Base-by-base conservation (phyloP, 1,284 basidiomycete genomes). In the Golubevia pallescens region DNA sequence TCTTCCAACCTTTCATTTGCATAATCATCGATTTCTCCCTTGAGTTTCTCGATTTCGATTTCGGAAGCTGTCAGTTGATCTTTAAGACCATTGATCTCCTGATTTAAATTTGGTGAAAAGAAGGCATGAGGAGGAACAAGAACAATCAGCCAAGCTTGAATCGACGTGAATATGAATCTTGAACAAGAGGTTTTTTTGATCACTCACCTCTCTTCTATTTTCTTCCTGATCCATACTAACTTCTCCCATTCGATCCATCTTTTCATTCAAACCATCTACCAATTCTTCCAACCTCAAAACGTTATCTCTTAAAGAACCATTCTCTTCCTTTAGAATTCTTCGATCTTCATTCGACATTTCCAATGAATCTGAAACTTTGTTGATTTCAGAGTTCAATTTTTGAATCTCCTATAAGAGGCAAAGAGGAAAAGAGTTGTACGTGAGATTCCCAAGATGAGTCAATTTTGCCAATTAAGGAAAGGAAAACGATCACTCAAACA, bases 61-160 rank as follows among this genome's bases (percentile, higher is more conserved):
- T 79, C 77, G 8, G 73, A 77, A n/a, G 74, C 73, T 1, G 75
- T 74, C n/a, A 81, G 67, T 57, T 76, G 72, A 65, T 82, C 81
- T n/a, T 67, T 66, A 16, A 74, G 65, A 38, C 56, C 23, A 19
- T 69, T 62, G 34, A 72, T 66, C 57, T 63, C 32, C 34, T 69
- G 60, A 21, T 57, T 55, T 42, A 67, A 57, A 34, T 13, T 23
- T 19, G 23, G 55, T 34, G 32, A 19, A 24, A 14, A 34, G 13
- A 13, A n/a, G n/a, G 10, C 23, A 19, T 13, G 23, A 57, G 23
- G n/a, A 57, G 14, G 32, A 19, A n/a, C 13, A 24, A 24, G n/a
- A 19, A n/a, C 55, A 2, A 54, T 57, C 55, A 24, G 55, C 23
- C n/a, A 57, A n/a, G 53, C 53, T 19, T 20, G 53, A 19, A 23